These are phyloP conservation scores for Clohesyomyces aquaticus DNA, from an alignment of 495 filamentous ascomycete species.

Conservation along the genomic window DNA sequence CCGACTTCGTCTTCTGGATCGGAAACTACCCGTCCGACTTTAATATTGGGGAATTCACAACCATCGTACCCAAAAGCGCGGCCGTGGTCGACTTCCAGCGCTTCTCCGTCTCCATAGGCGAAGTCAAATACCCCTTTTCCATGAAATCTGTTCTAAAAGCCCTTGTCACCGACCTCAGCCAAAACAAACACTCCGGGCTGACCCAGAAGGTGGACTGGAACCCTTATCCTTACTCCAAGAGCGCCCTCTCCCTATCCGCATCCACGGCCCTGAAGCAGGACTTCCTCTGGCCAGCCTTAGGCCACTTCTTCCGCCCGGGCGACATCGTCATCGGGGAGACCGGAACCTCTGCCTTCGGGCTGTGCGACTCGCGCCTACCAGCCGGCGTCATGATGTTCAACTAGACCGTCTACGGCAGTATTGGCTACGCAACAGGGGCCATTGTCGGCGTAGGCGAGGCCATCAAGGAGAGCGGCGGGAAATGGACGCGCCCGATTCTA, in stretches of 20 bases:
- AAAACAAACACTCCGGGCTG: conserved; percentile 30
- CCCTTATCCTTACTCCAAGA: conserved; percentile 39
- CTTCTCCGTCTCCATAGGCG: conserved; percentile 47
- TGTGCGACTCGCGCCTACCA: conserved; percentile 44
- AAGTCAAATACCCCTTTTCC: conserved; percentile 40
- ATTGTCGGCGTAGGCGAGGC: conserved; percentile 49
- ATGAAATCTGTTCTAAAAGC: conserved; percentile 46
- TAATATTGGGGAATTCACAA: conserved; percentile 50
- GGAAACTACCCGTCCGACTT: conserved; percentile 46
- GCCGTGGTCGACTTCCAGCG: conserved; percentile 50
- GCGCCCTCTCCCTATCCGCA: conserved; percentile 6
- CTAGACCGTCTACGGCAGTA: conserved; percentile 50
- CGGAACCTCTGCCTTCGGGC: conserved; percentile 49
- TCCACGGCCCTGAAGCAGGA: conserved; percentile 47
- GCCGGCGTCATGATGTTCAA: conserved; percentile 41
- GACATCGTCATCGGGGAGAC: conserved; percentile 57
- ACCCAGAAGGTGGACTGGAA: conserved; percentile 30
- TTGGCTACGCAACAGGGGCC: conserved; percentile 50
- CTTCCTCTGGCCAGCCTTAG: conserved; percentile 45
- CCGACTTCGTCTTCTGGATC: conserved; percentile 49
- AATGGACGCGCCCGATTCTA: conserved; percentile 44
- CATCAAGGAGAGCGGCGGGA: conserved; percentile 62
- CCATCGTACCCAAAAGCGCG: conserved; percentile 32
- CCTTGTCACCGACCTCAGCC: conserved; percentile 37
- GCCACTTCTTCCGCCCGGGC: conserved; percentile 49